Evolutionary conservation across 306 rosid species (phyloP), one percentile per base, ranked within the genome.

Genomic region (Malus asiatica): DNA sequence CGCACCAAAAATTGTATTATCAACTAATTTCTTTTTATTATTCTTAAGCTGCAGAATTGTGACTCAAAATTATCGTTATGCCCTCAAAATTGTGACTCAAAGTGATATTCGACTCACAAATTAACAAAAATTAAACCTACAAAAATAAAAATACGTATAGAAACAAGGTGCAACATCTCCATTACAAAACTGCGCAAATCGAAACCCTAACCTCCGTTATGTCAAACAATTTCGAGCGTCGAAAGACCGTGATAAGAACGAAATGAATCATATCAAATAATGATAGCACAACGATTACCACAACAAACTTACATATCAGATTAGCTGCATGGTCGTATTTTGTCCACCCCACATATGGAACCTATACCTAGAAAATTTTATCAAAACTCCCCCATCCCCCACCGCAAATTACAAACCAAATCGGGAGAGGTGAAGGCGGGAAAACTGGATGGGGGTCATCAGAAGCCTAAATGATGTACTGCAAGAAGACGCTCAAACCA

Each of bases 401-500:
- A 9, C 62, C 23, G 82, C 69, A 59, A 75, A 80, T 68, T 60
- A 70, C 83, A 80, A 74, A 15, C 61, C 76, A 68, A 80, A 79
- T 51, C 48, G 32, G 46, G 52, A n/a, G 45, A 58, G 35, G 35
- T 27, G 67, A 52, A 30, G 42, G 33, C 5, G 55, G 44, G 30
- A 68, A 58, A 20, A 40, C 29, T 45, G 15, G 44, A 27, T 18
- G n/a, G 59, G 57, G 76, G 29, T 6, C 16, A 55, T 65, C 45
- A 35, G 48, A 71, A 66, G 19, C 14, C 71, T 51, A 74, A 45
- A 40, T 38, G 77, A 62, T 62, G 27, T 45, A 74, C 70, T 62
- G 77, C 70, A 27, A 74, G 70, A 74, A 45, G 59, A 74, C 2
- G 48, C 77, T 45, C 38, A 66, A 62, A 62, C 70, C 61, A 12